phyloP scores from a whole-genome alignment of 192 early-diverging fungal genomes.

The Kappamyces sp. region DNA sequence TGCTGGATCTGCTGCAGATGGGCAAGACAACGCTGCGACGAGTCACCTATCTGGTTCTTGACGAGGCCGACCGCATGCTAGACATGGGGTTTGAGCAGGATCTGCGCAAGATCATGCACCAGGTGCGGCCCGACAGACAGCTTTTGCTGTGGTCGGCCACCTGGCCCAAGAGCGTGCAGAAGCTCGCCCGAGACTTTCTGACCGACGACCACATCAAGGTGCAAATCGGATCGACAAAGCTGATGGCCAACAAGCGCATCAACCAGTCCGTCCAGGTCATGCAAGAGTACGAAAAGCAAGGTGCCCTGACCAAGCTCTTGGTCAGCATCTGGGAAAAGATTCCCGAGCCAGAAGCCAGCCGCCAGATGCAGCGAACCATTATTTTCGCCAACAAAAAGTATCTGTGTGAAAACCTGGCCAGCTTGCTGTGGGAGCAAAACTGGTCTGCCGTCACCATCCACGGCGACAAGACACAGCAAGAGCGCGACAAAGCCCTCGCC shows the following conservation, averaged over 20 bases:
- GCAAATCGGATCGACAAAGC: conserved; percentile 78
- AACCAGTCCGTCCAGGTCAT: conserved; percentile 84
- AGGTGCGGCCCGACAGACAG: conserved; percentile 64
- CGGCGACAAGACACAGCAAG: conserved; percentile 80
- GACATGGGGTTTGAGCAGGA: conserved; percentile 92
- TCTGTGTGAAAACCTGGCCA: conserved; percentile 51
- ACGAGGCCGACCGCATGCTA: conserved; percentile 96
- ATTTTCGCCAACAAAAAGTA: conserved; percentile 44
- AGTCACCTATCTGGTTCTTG: conserved; percentile 91
- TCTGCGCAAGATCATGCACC: conserved; percentile 76
- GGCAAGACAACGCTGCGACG: conserved; percentile 72
- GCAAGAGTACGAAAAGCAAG: conserved; percentile 67
- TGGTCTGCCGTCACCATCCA: conserved; percentile 77
- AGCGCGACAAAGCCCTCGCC: conserved; percentile 69
- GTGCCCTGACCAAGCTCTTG: conserved; percentile 60
- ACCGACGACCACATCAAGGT: conserved; percentile 71
- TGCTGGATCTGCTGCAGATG: conserved; percentile 85
- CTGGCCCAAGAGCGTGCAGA: conserved; percentile 86
- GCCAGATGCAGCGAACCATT: conserved; percentile 34
- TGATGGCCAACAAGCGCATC: conserved; percentile 79
- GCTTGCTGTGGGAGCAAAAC: conserved; percentile 60
- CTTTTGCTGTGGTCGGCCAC: conserved; percentile 94
- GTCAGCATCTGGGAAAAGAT: conserved; percentile 33
- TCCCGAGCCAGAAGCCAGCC: conserved; percentile 32
- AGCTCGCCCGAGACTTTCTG: conserved; percentile 80